Base-by-base conservation (phyloP, 805 yeast genomes). In the Phaffomyces thermotolerans region DNA sequence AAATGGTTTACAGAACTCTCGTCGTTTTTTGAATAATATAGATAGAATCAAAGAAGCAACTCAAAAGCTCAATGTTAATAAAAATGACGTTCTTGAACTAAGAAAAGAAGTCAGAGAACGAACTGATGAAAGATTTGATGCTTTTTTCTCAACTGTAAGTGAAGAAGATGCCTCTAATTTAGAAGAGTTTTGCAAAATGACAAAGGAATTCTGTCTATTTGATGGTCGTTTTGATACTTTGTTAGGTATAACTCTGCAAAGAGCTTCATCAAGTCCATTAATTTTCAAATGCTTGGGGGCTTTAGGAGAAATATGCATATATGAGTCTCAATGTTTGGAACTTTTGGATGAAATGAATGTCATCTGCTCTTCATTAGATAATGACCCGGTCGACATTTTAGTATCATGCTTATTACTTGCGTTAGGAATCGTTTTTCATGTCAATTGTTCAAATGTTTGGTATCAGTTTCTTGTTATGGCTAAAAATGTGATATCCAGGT, bases 1-100 rank as follows among this genome's bases (percentile, higher is more conserved):
- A 4, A 39, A 39, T 20, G 41, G 41, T 4, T 32, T 39, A 12
- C 41, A 39, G 13, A 39, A 39, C 24, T 32, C 41, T 24, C 41
- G 41, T 12, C 36, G 41, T 6, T 39, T 39, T 24, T 13, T 39
- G n/a, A 39, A 39, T 25, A 39, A 39, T 33, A 39, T 29, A 15
- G 29, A 39, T 23, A 33, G 36, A 33, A 39, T 39, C 4, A 39
- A 39, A 33, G 24, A 36, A 8, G 41, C 37, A 2, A 33, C 41
- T 32, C 36, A 33, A 33, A 32, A 33, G 13, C 36, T 39, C 13
- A 15, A 9, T 13, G 8, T 13, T 5, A 27, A 33, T 27, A 24
- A 33, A 14, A 24, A 24, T 39, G 41, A 32, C 14, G 25, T 33
- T n/a, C 12, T 24, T 33, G 17, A 24, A 15, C 17, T 33, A 32